phyloP scores from a whole-genome alignment of 2,329 filamentous ascomycete species.

The Pyrenophora graminea region DNA sequence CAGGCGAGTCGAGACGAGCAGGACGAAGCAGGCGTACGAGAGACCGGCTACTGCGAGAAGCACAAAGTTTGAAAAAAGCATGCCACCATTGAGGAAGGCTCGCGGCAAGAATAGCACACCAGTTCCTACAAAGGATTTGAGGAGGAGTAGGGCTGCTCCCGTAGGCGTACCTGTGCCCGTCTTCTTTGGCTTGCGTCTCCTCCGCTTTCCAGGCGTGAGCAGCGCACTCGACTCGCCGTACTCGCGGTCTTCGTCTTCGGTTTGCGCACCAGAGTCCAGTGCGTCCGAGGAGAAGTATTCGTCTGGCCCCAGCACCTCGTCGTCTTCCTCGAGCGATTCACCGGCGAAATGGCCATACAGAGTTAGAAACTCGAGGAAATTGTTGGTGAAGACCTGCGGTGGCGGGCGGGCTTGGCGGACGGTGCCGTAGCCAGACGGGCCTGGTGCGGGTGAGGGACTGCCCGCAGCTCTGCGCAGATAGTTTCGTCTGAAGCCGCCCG shows the following conservation, averaged over 20 bases:
- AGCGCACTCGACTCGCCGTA: conserved; percentile 88
- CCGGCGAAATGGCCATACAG: conserved; percentile 97
- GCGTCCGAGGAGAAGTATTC: conserved; percentile 88
- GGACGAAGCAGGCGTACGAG: conserved; percentile 97
- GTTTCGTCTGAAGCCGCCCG: conserved; percentile 90
- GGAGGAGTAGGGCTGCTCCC: conserved; percentile 79
- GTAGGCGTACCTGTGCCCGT: conserved; percentile 77
- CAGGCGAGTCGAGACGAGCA: conserved; percentile 84
- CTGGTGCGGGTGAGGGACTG: conserved; percentile 59
- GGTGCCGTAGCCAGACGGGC: conserved; percentile 51
- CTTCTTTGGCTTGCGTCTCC: conserved; percentile 76
- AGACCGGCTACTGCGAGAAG: conserved; percentile 82
- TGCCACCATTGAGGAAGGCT: conserved; percentile 93
- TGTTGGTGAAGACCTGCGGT: conserved; percentile 69
- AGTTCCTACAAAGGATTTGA: conserved; percentile 98
- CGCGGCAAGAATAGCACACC: conserved; percentile 91
- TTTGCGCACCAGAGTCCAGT: conserved; percentile 60
- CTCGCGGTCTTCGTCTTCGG: conserved; percentile 67
- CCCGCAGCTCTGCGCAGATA: conserved; percentile 78
- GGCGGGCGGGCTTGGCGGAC: conserved; percentile 28
- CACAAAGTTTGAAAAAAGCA: conserved; percentile 93
- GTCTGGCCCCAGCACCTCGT: conserved; percentile 82
- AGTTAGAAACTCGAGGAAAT: conserved; percentile 92
- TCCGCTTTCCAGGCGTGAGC: conserved; percentile 69
- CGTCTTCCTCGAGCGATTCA: conserved; percentile 94